Conservation (phyloP, 2,329 filamentous ascomycete genomes). For the Chaetomium strumarium region DNA sequence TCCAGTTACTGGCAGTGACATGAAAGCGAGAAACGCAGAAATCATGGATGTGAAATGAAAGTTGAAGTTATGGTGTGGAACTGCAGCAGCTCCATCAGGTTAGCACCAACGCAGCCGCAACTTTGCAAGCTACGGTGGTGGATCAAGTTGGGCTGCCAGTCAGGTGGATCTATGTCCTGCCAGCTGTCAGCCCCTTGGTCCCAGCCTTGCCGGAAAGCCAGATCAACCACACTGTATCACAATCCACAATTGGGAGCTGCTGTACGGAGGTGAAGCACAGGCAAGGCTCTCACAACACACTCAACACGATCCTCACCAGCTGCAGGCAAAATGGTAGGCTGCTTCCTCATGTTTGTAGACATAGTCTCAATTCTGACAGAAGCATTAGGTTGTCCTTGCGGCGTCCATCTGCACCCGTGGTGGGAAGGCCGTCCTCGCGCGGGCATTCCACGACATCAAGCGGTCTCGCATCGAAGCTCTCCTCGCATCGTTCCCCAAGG, state of each 20-base stretch:
- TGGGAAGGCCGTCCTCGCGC: conserved; percentile 95
- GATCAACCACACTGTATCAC: conserved; percentile 21
- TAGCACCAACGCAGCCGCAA: neutral
- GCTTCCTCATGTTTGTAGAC: neutral
- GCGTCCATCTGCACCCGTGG: conserved; percentile 98
- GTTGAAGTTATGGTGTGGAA: too few species aligned
- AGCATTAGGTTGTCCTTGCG: conserved; percentile 81
- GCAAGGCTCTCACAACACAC: conserved; percentile 1
- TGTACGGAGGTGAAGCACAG: conserved; percentile 15
- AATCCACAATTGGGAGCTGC: conserved; percentile 10
- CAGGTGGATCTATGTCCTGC: neutral
- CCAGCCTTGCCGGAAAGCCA: conserved; percentile 18
- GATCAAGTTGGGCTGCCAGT: neutral
- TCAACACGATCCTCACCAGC: conserved; percentile 13
- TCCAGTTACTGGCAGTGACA: too few species aligned
- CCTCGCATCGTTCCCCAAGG: conserved; percentile 94
- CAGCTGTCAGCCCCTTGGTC: conserved; percentile 24
- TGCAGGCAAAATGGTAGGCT: conserved; percentile 36
- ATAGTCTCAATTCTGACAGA: conserved; percentile 13
- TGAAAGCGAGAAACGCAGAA: too few species aligned
- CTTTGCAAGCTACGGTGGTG: too few species aligned
- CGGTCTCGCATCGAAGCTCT: conserved; percentile 94
- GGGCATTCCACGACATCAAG: conserved; percentile 97
- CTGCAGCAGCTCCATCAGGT: conserved; percentile 6
- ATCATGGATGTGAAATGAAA: neutral